Percentiles rank a stretch among this genome's conserved stretches.
phyloP scores from a whole-genome alignment of 192 early-diverging fungal species.

The Coemansia sp. region DNA sequence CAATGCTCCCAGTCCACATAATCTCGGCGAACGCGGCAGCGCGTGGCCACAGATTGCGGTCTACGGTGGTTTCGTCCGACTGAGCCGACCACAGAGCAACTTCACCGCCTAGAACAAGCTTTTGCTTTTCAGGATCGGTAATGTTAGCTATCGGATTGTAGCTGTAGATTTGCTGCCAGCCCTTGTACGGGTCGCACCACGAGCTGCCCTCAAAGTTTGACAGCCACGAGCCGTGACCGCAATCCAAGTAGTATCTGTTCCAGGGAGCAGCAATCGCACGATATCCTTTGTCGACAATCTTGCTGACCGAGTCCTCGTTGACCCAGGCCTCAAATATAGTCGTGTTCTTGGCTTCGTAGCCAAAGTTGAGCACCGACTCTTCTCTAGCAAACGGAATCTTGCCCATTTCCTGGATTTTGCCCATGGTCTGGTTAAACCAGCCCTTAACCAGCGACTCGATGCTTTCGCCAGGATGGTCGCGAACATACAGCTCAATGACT shows the following conservation, averaged over 20 bases:
- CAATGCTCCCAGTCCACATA: conserved; percentile 68
- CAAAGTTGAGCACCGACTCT: conserved; percentile 62
- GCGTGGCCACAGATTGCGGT: conserved; percentile 68
- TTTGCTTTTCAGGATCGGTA: conserved; percentile 55
- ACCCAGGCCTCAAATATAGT: conserved; percentile 70
- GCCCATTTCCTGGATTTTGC: conserved; percentile 56
- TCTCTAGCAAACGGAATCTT: conserved; percentile 75
- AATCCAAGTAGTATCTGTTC: conserved; percentile 72
- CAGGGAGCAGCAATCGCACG: conserved; percentile 60
- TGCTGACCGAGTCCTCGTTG: conserved; percentile 56
- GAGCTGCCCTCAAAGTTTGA: conserved; percentile 63
- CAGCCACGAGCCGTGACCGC: conserved; percentile 73
- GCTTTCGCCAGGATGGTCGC: conserved; percentile 51
- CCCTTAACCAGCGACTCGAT: conserved; percentile 36
- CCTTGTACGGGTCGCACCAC: conserved; percentile 72
- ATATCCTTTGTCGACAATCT: conserved; percentile 60
- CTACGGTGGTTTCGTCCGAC: conserved; percentile 58
- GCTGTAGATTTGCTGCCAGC: conserved; percentile 69
- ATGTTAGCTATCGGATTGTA: conserved; percentile 63
- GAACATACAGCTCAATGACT: conserved; percentile 42
- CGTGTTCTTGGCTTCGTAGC: conserved; percentile 58
- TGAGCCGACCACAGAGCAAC: conserved; percentile 70
- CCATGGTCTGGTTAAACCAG: conserved; percentile 37
- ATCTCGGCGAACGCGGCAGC: conserved; percentile 67
- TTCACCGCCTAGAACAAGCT: conserved; percentile 67